Conservation (phyloP, 306 rosid species). For the Lathyrus oleraceus region DNA sequence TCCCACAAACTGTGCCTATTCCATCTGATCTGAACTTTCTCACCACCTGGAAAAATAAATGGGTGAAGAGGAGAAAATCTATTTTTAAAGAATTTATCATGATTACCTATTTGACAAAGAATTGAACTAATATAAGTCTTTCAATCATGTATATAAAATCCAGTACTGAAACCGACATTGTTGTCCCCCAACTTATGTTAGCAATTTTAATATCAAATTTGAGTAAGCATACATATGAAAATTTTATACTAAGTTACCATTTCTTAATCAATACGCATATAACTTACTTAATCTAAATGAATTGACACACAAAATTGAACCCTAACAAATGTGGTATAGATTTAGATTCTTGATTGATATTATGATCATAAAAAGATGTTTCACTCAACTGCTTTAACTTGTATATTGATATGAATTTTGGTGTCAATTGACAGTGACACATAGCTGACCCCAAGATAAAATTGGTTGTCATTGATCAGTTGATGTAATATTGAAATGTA, state of each 20-base stretch:
- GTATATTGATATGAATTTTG: not conserved
- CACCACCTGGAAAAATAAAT: slow-evolving; percentile 45
- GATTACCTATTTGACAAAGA: slow-evolving; percentile 16
- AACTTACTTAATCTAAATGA: not conserved
- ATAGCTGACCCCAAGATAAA: not conserved
- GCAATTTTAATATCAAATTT: slow-evolving; percentile 5
- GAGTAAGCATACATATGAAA: not conserved
- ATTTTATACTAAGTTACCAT: not conserved
- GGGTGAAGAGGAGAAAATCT: not conserved
- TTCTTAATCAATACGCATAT: not conserved
- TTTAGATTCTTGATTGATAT: not conserved
- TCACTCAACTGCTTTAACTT: not conserved
- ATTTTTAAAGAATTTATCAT: not conserved
- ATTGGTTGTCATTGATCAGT: not conserved
- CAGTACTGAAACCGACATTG: not conserved
- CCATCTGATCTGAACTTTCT: slow-evolving; percentile 64
- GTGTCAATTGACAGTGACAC: not conserved
- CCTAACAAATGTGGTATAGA: slow-evolving; percentile 4
- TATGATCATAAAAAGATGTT: not conserved
- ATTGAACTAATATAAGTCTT: not conserved
- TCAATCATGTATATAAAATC: not conserved
- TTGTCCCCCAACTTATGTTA: not conserved
- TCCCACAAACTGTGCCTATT: slow-evolving; percentile 72
- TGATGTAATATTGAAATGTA: slow-evolving; percentile 4
- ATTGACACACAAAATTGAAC: slow-evolving; percentile 2